Base-by-base conservation (phyloP, 108 stramenopile genomes). In the Asterionellopsis glacialis region DNA sequence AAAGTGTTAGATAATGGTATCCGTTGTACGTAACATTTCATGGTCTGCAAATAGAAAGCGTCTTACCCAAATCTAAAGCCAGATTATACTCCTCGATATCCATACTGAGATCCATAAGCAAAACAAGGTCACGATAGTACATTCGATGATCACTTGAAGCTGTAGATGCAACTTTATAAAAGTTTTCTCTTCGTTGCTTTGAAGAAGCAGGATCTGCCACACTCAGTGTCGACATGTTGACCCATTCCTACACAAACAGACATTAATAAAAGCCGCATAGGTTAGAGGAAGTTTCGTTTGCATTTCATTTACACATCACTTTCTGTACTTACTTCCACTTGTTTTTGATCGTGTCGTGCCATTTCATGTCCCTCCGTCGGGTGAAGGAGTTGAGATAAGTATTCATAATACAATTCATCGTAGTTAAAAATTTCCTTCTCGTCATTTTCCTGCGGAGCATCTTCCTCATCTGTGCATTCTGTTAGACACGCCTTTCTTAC, bases 31-130 rank as follows among this genome's bases (percentile, higher is more conserved):
- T 0, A 57, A 33, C 33, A 33, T 33, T 33, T 33, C 33, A 7
- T 7, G 7, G 33, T 33, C 33, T 33, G 62, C 9, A 1, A 48
- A 48, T 21, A 22, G 22, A 26, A 22, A 59, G 1, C 15, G n/a
- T 64, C 75, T 80, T 76, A 86, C 84, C 80, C 55, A 93, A 74
- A 16, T 86, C 81, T 15, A 93, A 59, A 7, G 87, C 67, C 23
- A 93, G 64, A 15, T 75, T 47, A 41, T 72, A 64, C 48, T 90
- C 72, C 11, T 73, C 51, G 57, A 84, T 73, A 4, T 74, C 61
- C 60, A 83, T 64, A 41, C 80, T 78, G 44, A 82, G 23, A 21
- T 86, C 68, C 59, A 90, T 49, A 41, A 93, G 64, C 15, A 71
- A 69, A n/a, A 68, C 51, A 22, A 93, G 57, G 57, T 93, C 85